Evolutionary conservation across 2,329 filamentous ascomycete species (phyloP).

Genomic region (Beauveria bassiana): DNA sequence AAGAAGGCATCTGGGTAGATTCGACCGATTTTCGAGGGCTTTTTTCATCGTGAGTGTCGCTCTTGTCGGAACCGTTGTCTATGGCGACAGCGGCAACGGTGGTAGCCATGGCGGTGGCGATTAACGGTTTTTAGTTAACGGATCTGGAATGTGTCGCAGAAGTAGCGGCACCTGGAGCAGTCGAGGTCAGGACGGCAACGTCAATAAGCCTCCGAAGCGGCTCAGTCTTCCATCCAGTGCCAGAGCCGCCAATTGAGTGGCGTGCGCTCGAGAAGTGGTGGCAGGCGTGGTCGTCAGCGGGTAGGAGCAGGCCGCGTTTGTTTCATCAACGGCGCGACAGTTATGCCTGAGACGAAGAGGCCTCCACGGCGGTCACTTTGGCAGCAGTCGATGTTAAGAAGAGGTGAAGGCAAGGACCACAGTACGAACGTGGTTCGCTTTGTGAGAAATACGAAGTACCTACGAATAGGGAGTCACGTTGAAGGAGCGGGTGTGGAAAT

Average conservation of each 20-base stretch:
- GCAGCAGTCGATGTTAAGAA: not conserved
- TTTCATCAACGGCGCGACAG: not conserved
- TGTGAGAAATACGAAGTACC: not conserved
- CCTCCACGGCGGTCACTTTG: not conserved
- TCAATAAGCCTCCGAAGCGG: not conserved
- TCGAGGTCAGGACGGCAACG: not conserved
- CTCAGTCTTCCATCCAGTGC: slow-evolving; percentile 10
- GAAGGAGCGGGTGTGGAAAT: not conserved
- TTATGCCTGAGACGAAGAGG: slow-evolving; percentile 8
- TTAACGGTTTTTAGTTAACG: not conserved
- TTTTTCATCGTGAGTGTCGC: not conserved
- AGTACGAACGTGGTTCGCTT: not conserved
- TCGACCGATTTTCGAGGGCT: not conserved
- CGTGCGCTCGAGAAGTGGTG: slow-evolving; percentile 2
- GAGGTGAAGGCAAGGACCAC: not conserved
- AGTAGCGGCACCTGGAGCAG: not conserved
- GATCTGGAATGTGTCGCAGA: not conserved
- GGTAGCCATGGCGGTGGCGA: slow-evolving; percentile 4
- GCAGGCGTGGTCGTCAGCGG: not conserved
- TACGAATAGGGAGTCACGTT: not conserved
- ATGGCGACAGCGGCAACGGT: not conserved
- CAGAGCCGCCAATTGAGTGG: slow-evolving; percentile 10
- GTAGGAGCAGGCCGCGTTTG: slow-evolving; percentile 7
- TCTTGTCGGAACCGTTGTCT: not conserved
- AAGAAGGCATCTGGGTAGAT: slow-evolving; percentile 13